These are phyloP conservation scores for Sporothrix humicola DNA, from an alignment of 2,329 filamentous ascomycete species.

Conservation along the genomic window DNA sequence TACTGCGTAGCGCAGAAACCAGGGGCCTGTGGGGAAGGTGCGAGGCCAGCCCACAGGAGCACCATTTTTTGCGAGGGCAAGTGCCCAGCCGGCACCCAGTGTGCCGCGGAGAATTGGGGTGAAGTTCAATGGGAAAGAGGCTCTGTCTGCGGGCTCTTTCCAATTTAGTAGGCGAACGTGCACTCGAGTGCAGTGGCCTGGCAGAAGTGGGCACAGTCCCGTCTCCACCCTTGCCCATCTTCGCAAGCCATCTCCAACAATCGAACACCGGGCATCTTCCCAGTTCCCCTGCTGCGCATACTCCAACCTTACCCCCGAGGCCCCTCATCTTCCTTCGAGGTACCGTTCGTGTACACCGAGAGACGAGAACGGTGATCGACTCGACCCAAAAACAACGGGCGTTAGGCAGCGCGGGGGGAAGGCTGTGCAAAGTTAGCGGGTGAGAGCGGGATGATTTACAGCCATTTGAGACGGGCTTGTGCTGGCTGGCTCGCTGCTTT, in stretches of 20 bases:
- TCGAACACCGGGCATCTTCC: not conserved
- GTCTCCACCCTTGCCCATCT: not conserved
- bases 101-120: slow-evolving; percentile 21
- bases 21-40: slow-evolving; percentile 1
- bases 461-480: not conserved
- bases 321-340: not conserved
- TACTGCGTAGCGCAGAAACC: slow-evolving; percentile 32
- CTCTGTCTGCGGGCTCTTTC: not conserved
- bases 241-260: not conserved
- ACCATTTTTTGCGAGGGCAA: not conserved
- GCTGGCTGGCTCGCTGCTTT: not conserved
- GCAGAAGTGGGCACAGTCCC: not conserved
- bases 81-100: slow-evolving; percentile 14
- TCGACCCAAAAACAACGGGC: not conserved
- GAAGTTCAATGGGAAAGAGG: not conserved
- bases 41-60: not conserved
- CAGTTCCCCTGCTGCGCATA: not conserved
- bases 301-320: not conserved
- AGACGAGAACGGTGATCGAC: not conserved
- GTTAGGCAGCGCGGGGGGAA: not conserved
- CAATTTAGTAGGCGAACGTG: not conserved
- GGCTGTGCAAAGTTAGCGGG: slow-evolving; percentile 14
- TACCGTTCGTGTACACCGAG: slow-evolving; percentile 27
- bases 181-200: not conserved
- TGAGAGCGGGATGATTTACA: slow-evolving; percentile 17